Conservation (phyloP, 352 stramenopile species). For the Phytophthora chlamydospora region DNA sequence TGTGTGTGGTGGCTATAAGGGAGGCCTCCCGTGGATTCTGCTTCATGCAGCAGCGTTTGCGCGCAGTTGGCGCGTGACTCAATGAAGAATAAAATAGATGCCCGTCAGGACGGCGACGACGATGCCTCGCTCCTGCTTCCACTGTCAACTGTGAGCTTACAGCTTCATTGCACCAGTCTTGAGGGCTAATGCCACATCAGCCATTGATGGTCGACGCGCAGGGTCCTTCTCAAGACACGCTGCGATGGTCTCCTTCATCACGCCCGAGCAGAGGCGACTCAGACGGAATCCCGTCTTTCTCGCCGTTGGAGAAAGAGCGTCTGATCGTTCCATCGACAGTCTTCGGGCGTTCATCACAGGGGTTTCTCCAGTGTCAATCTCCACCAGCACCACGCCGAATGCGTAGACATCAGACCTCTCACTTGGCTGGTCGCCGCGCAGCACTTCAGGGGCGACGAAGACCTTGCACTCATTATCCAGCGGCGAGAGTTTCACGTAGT, state of each 20-base stretch:
- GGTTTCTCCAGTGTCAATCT: conserved; percentile 75
- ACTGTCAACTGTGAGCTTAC: conserved; percentile 24
- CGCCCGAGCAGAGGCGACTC: conserved; percentile 55
- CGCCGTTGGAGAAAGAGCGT: conserved; percentile 42
- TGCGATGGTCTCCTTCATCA: conserved; percentile 72
- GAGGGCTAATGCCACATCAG: conserved; percentile 62
- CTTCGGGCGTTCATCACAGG: conserved; percentile 65
- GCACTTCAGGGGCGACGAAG: conserved; percentile 75
- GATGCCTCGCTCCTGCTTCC: background rate
- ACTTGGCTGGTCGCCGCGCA: conserved; percentile 70
- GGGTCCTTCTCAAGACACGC: conserved; percentile 69
- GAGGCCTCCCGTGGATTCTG: background rate
- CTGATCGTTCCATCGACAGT: conserved; percentile 41
- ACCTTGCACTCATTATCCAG: conserved; percentile 69
- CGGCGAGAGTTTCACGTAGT: conserved; percentile 77
- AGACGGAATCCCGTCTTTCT: conserved; percentile 63
- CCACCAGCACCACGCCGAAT: conserved; percentile 80
- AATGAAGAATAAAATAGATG: conserved; percentile 29
- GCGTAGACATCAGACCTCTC: conserved; percentile 79
- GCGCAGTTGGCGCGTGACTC: background rate
- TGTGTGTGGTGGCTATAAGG: background rate
- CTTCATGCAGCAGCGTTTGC: conserved; percentile 21
- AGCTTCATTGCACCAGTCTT: conserved; percentile 64
- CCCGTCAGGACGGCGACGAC: background rate
- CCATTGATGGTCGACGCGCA: conserved; percentile 58